Percentiles rank a stretch among this genome's conserved stretches.
Conservation (phyloP, 2,329 filamentous ascomycete species). For the Beauveria bassiana region DNA sequence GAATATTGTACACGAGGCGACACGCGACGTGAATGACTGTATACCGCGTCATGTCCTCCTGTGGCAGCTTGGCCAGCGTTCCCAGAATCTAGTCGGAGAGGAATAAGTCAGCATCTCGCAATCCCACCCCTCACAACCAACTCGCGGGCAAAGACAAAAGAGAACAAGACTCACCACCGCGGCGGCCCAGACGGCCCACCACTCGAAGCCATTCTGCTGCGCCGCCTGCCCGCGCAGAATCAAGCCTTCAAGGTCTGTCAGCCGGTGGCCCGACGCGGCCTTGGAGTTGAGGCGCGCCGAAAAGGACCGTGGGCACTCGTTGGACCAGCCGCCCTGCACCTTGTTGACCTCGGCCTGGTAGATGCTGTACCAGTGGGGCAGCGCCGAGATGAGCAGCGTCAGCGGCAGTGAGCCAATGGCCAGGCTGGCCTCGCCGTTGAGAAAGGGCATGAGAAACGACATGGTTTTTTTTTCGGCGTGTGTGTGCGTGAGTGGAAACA, state of each 20-base stretch:
- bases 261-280: constrained; percentile 11
- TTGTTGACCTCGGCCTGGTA: constrained; percentile 11
- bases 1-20: constrained; percentile 6
- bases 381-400: constrained; percentile 10
- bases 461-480: background rate
- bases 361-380: constrained; percentile 14
- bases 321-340: constrained; percentile 12
- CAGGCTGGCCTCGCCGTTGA: constrained; percentile 9
- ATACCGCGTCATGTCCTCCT: constrained; percentile 9
- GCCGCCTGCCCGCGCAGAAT: constrained; percentile 12
- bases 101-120: background rate
- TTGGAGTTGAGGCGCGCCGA: constrained; percentile 11
- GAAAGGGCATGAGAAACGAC: constrained; percentile 3
- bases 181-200: constrained; percentile 12
- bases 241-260: constrained; percentile 7
- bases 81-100: background rate
- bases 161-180: constrained; percentile 1
- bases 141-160: background rate
- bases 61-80: constrained; percentile 10
- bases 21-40: constrained; percentile 10
- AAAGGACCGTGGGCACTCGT: constrained; percentile 13
- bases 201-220: constrained; percentile 13
- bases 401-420: constrained; percentile 12
- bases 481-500: no score
- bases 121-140: no score